These are phyloP conservation scores for Boletus rex-veris DNA, from an alignment of 768 basidiomycete genomes.

Conservation along the genomic window DNA sequence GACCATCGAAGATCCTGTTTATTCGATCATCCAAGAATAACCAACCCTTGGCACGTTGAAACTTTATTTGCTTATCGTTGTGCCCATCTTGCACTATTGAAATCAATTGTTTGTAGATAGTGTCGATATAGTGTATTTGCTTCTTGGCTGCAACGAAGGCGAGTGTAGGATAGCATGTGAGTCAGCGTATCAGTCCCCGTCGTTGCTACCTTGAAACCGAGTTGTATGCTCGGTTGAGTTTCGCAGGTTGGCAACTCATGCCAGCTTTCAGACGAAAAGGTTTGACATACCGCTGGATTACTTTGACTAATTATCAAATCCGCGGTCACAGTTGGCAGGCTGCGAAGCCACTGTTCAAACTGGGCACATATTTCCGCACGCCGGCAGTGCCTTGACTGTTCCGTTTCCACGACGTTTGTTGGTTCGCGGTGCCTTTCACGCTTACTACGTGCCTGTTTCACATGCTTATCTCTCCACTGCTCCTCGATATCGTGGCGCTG, in stretches of 20 bases:
- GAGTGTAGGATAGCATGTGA: too few species aligned
- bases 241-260: too few species aligned
- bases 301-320: too few species aligned
- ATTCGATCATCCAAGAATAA: conserved; percentile 81
- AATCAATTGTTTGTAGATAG: not conserved
- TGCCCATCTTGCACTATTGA: conserved; percentile 2
- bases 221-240: too few species aligned
- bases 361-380: too few species aligned
- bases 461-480: not conserved
- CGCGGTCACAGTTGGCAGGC: too few species aligned
- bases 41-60: not conserved
- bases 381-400: not conserved
- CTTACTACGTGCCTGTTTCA: not conserved
- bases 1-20: conserved; percentile 67
- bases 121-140: not conserved
- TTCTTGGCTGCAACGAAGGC: not conserved
- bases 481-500: not conserved
- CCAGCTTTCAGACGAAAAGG: too few species aligned
- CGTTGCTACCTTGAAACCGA: too few species aligned
- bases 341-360: too few species aligned
- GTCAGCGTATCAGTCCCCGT: too few species aligned
- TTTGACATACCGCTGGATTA: too few species aligned
- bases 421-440: not conserved
- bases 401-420: not conserved
- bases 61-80: conserved; percentile 26